A percentile compares a stretch with the other conserved stretches of the same genome.
These are phyloP conservation scores for Parafenestella ontariensis DNA, from an alignment of 2,329 filamentous ascomycete genomes.

Conservation along the genomic window DNA sequence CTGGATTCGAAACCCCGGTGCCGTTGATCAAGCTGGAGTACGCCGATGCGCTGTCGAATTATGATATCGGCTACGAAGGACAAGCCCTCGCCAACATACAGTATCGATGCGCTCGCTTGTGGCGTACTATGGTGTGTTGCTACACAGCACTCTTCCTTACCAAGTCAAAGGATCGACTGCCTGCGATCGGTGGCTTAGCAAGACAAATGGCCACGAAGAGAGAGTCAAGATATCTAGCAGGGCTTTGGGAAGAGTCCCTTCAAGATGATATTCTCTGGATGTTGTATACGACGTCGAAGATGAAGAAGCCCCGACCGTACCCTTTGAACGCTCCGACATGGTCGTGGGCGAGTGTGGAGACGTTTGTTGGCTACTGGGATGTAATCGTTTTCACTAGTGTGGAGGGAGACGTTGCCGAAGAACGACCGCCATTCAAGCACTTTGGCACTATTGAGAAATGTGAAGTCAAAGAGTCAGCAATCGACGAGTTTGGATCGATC, in stretches of 20 bases:
- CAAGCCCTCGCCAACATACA: background rate
- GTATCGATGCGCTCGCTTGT: constrained; percentile 1
- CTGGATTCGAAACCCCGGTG: background rate
- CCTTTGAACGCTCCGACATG: constrained; percentile 9
- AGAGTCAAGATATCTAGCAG: constrained; percentile 6
- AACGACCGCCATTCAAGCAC: background rate
- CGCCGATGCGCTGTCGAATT: constrained; percentile 1
- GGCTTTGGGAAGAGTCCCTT: constrained; percentile 10
- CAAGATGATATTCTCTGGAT: constrained; percentile 6
- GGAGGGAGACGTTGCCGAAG: background rate
- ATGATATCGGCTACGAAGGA: background rate
- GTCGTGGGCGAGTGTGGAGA: constrained; percentile 14
- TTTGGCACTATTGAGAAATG: background rate
- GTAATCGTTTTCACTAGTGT: background rate
- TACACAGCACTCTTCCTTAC: constrained; percentile 11
- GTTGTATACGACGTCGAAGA: background rate
- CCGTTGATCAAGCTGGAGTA: constrained; percentile 7
- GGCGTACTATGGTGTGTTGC: constrained; percentile 2
- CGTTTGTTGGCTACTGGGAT: constrained; percentile 3
- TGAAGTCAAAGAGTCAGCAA: background rate
- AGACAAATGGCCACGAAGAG: constrained; percentile 1
- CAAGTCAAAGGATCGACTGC: constrained; percentile 11
- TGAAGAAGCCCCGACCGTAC: background rate
- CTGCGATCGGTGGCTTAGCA: constrained; percentile 10
- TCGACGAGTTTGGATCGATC: constrained; percentile 5